These are phyloP conservation scores for Tolypocladium sp. DNA, from an alignment of 2,329 filamentous ascomycete species.

Conservation along the genomic window DNA sequence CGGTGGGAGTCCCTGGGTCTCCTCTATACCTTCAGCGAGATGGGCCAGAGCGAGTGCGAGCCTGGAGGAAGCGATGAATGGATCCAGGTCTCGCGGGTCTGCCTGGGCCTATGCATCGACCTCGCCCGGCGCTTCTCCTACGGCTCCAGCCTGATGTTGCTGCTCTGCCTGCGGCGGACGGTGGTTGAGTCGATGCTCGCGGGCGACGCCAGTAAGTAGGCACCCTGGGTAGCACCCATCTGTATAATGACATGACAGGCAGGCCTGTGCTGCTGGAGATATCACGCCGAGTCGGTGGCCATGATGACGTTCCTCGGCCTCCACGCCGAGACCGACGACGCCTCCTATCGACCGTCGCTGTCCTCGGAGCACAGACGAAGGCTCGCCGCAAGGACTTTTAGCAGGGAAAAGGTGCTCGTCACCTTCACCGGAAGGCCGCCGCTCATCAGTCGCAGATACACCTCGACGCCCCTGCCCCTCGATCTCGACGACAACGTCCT, in stretches of 20 bases:
- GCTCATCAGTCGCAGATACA: slow-evolving; percentile 22
- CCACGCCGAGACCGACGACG: slow-evolving; percentile 7
- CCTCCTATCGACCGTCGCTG: slow-evolving; percentile 14
- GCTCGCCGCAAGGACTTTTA: slow-evolving; percentile 19
- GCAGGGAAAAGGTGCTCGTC: slow-evolving; percentile 23
- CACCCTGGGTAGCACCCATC: slow-evolving; percentile 15
- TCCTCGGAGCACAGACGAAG: slow-evolving; percentile 14
- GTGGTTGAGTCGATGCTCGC: slow-evolving; percentile 20
- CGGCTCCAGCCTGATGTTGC: slow-evolving; percentile 20
- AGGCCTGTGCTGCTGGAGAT: slow-evolving; percentile 9
- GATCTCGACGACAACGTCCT: slow-evolving; percentile 25
- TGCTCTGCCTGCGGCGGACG: slow-evolving; percentile 16
- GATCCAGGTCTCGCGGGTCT: neutral
- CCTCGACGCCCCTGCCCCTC: slow-evolving; percentile 26
- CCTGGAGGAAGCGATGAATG: neutral
- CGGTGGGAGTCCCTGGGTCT: slow-evolving; percentile 35
- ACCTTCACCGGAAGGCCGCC: slow-evolving; percentile 30
- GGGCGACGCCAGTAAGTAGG: slow-evolving; percentile 21
- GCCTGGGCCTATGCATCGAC: slow-evolving; percentile 14
- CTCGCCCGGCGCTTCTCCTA: slow-evolving; percentile 15
- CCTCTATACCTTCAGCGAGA: slow-evolving; percentile 14
- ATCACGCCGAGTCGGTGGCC: slow-evolving; percentile 20
- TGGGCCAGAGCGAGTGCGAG: neutral
- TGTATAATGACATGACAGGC: neutral
- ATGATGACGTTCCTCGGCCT: slow-evolving; percentile 15